Evolutionary conservation across 495 filamentous ascomycete genomes (phyloP).

Genomic region (Sphaerosporella brunnea): DNA sequence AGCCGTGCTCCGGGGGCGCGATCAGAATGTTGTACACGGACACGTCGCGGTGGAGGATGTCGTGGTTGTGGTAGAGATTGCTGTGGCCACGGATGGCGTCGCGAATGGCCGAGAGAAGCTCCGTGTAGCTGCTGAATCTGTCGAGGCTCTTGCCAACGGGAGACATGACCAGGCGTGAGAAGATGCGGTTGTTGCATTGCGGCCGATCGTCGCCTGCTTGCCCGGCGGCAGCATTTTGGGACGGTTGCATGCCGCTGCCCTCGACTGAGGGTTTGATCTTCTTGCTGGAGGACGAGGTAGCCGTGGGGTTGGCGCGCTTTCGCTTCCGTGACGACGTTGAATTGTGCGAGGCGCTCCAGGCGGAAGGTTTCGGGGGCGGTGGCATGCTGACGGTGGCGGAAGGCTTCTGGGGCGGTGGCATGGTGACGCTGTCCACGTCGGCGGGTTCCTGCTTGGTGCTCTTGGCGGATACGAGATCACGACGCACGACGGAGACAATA

Average conservation of each 20-base stretch:
- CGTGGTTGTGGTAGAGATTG: background rate
- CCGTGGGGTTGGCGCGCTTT: background rate
- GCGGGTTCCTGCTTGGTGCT: no score
- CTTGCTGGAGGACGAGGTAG: background rate
- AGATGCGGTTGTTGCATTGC: background rate
- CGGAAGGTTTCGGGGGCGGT: background rate
- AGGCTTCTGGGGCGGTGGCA: no score
- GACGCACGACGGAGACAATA: no score
- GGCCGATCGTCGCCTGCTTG: background rate
- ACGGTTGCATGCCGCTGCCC: background rate
- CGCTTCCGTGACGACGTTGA: background rate
- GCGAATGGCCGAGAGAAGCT: background rate
- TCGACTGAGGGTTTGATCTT: background rate
- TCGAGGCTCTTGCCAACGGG: background rate
- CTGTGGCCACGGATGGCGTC: background rate
- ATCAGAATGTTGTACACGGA: background rate
- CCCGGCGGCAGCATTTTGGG: background rate
- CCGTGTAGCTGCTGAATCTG: background rate
- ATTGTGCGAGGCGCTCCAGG: background rate
- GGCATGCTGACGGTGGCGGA: no score
- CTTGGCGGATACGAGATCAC: no score
- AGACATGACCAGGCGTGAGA: background rate
- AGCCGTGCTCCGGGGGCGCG: background rate
- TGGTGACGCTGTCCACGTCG: no score
- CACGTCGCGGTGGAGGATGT: conserved; percentile 1